Base-by-base conservation (phyloP, 2,329 filamentous ascomycete genomes). In the Endothia cerciana region DNA sequence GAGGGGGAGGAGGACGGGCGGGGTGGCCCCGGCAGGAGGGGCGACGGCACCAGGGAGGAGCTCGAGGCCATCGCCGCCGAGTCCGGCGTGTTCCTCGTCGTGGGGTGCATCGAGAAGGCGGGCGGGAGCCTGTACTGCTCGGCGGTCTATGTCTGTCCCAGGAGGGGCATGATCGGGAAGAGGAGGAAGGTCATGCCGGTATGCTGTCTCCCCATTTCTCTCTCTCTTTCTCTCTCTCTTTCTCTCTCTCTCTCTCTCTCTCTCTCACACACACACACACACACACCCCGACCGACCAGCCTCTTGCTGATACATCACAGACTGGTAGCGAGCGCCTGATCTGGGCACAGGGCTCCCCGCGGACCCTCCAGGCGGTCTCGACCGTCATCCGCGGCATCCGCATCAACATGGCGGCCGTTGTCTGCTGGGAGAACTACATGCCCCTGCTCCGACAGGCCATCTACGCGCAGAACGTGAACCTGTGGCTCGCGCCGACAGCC, bases 371-470 rank as follows among this genome's bases (percentile, higher is more conserved):
- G 69, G 94, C 93, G 3, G 87, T 97, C 1, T 90, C 87, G 33
- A 93, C 93, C 1, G 87, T 83, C 30, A 93, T 97, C 75, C 89
- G 90, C 68, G 93, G 92, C 60, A 86, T 93, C 2, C 88, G 87
- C 69, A 79, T 97, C 67, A 94, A 92, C 65, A 85, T 97, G 67
- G 94, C 90, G 0, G 89, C 91, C 3, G 94, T 93, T 3, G 96
- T 98, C 70, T 97, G 94, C 82, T 97, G 94, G 94, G 94, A 98
- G 77, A 97, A 92, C 77, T 97, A 94, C 79, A 97, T 97, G 93
- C 94, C 94, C 0, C 81, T 97, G 22, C 82, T 97, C 8, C 87
- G 94, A 22, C 91, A 97, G 75, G 85, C 88, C 19, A 82, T 97
- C 45, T 98, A 97, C 77, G 85, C 87, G 2, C 94, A 97, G 77